These are phyloP conservation scores for Metahyphopichia silvanorum DNA, from an alignment of 805 yeast genomes.

Conservation along the genomic window DNA sequence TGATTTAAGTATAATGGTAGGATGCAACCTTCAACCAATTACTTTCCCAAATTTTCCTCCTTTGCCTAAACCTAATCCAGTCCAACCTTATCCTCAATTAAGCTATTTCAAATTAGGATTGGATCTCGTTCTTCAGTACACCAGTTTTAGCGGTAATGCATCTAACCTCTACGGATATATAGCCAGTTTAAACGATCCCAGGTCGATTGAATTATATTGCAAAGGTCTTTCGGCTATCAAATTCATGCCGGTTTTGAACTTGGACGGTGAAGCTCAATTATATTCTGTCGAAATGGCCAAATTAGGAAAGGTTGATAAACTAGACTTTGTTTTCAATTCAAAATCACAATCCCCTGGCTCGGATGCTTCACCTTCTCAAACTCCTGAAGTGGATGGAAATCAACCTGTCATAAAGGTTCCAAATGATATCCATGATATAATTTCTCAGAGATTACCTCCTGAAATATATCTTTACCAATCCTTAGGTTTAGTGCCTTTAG, in stretches of 20 bases:
- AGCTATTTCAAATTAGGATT: constrained; percentile 39
- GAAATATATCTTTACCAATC: constrained; percentile 82
- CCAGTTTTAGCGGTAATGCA: constrained; percentile 21
- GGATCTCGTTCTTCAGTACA: constrained; percentile 35
- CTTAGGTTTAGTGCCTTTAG: constrained; percentile 65
- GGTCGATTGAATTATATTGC: constrained; percentile 50
- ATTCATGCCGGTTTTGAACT: constrained; percentile 70
- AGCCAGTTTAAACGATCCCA: constrained; percentile 44
- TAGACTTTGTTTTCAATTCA: constrained; percentile 11
- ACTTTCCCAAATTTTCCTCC: constrained; percentile 55
- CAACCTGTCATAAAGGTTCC: constrained; percentile 46
- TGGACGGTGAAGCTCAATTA: constrained; percentile 67
- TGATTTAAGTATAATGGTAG: constrained; percentile 75
- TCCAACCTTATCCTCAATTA: constrained; percentile 37
- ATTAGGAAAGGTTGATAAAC: constrained; percentile 20
- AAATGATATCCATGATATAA: constrained; percentile 72
- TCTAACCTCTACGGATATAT: constrained; percentile 43
- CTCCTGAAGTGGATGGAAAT: background rate
- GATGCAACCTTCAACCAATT: constrained; percentile 69
- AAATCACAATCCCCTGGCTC: background rate
- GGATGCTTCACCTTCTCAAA: constrained; percentile 11
- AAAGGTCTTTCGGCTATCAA: constrained; percentile 67
- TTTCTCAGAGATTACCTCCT: constrained; percentile 82
- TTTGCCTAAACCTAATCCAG: constrained; percentile 36
- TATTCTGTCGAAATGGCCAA: constrained; percentile 40